Evolutionary conservation across 495 filamentous ascomycete species (phyloP).

Genomic region (Xylaria castorea): DNA sequence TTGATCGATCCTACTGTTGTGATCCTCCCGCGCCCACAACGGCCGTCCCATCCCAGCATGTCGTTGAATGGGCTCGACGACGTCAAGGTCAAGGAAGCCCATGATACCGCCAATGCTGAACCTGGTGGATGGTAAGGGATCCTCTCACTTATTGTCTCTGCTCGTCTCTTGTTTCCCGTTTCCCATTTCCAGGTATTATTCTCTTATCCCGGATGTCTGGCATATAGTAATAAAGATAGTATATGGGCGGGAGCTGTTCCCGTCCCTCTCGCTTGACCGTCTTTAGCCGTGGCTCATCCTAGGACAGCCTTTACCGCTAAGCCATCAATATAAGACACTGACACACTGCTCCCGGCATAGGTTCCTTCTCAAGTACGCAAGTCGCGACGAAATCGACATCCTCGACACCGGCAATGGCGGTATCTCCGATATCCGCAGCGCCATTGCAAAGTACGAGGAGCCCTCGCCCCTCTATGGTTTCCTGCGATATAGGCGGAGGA

Average conservation of each 20-base stretch:
- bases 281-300: constrained; percentile 11
- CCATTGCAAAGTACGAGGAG: constrained; percentile 79
- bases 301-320: not conserved
- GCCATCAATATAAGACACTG: constrained; percentile 13
- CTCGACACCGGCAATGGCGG: constrained; percentile 80
- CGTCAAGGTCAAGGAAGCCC: constrained; percentile 79
- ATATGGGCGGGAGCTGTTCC: constrained; percentile 10
- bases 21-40: constrained; percentile 1
- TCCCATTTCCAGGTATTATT: constrained; percentile 17
- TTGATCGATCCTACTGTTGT: not conserved
- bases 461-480: constrained; percentile 91
- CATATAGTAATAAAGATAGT: not conserved
- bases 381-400: constrained; percentile 86
- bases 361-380: constrained; percentile 92
- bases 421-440: constrained; percentile 79
- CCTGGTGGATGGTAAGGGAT: constrained; percentile 88
- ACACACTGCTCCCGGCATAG: constrained; percentile 55
- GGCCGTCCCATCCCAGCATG: constrained; percentile 61
- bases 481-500: constrained; percentile 85
- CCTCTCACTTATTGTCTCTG: not conserved
- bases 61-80: constrained; percentile 97
- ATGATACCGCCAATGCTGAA: constrained; percentile 79
- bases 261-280: constrained; percentile 18
- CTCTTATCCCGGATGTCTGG: not conserved
- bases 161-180: not conserved